Evolutionary conservation across 257 asterid species (phyloP).

Genomic region (Fraxinus anomala): DNA sequence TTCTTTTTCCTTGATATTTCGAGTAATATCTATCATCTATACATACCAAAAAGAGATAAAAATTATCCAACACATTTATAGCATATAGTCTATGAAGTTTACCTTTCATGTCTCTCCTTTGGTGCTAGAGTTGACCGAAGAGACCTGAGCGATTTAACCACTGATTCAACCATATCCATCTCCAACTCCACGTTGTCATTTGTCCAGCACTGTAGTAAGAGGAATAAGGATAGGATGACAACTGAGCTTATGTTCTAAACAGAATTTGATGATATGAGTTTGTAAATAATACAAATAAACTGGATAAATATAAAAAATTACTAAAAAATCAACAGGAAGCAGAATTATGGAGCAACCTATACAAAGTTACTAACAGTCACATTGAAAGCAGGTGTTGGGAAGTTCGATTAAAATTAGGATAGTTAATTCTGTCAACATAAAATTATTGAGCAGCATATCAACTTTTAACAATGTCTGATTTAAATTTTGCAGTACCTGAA

Average conservation of each 20-base stretch:
- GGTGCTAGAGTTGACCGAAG: conserved; percentile 68
- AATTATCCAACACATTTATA: not conserved
- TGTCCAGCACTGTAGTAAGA: conserved; percentile 63
- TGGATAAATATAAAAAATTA: not conserved
- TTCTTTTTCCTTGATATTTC: not conserved
- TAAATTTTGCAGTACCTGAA: too few species aligned
- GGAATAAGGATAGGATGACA: conserved; percentile 5
- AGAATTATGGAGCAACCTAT: not conserved
- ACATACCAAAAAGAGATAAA: too few species aligned
- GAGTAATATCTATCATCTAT: not conserved
- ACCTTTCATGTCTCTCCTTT: conserved; percentile 77
- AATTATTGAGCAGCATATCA: not conserved
- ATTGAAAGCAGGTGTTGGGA: not conserved
- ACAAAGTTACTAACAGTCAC: not conserved
- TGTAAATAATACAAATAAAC: conserved; percentile 2
- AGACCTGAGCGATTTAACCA: conserved; percentile 75
- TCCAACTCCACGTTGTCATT: conserved; percentile 69
- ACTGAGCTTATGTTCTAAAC: conserved; percentile 2
- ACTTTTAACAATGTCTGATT: too few species aligned
- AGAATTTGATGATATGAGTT: conserved; percentile 1
- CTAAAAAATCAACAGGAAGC: not conserved
- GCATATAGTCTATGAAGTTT: conserved; percentile 4
- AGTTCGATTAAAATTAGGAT: not conserved
- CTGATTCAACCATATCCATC: conserved; percentile 69
- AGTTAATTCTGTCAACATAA: not conserved